These are phyloP conservation scores for Myriosclerotinia scirpicola DNA, from an alignment of 2,329 filamentous ascomycete genomes.

Conservation along the genomic window DNA sequence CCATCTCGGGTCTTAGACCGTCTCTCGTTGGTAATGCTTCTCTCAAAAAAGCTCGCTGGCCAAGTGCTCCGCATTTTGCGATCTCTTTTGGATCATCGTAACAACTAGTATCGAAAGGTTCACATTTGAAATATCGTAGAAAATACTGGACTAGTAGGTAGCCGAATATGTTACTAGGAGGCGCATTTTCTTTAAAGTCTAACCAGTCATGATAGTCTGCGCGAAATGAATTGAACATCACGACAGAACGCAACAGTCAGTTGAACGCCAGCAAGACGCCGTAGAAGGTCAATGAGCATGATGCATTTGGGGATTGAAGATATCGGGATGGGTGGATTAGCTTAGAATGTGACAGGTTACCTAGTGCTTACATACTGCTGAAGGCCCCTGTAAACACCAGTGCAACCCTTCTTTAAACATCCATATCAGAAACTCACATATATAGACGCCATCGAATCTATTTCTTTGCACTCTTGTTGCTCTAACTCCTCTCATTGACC, in stretches of 20 bases:
- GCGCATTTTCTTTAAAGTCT: slow-evolving; percentile 32
- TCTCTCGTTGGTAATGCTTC: slow-evolving; percentile 28
- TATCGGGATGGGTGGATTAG: slow-evolving; percentile 40
- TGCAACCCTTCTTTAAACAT: not conserved
- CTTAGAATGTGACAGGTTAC: slow-evolving; percentile 29
- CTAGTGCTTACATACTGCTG: slow-evolving; percentile 9
- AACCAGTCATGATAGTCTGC: slow-evolving; percentile 34
- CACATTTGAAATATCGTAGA: slow-evolving; percentile 29
- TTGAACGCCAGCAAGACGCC: not conserved
- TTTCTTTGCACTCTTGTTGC: not conserved
- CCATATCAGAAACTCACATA: not conserved
- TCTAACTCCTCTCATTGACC: not conserved
- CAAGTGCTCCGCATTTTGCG: slow-evolving; percentile 31
- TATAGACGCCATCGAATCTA: not conserved
- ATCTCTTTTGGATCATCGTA: slow-evolving; percentile 33
- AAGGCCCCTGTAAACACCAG: slow-evolving; percentile 6
- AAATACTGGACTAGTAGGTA: slow-evolving; percentile 32
- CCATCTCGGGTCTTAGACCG: slow-evolving; percentile 30
- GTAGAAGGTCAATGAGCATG: not conserved
- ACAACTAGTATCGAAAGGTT: slow-evolving; percentile 29
- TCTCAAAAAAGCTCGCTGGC: slow-evolving; percentile 27
- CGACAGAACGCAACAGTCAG: not conserved
- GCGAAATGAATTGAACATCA: slow-evolving; percentile 20
- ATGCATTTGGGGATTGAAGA: not conserved
- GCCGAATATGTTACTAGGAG: slow-evolving; percentile 33